Evolutionary conservation across 1,284 basidiomycete species (phyloP), one percentile per base, ranked within the genome.

Genomic region (Ceratobasidium sp.): DNA sequence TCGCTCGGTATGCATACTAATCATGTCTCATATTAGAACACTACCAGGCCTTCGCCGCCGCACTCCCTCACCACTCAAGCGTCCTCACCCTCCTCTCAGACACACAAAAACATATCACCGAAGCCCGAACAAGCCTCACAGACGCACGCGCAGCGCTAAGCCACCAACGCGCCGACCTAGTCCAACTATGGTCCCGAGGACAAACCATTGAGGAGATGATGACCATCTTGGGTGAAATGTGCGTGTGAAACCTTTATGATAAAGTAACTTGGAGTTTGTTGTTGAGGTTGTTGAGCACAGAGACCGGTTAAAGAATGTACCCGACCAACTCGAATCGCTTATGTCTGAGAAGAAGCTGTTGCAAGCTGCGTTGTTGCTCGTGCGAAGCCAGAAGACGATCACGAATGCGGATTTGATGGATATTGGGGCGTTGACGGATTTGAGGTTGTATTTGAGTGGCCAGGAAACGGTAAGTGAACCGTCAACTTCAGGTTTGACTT

Each of bases 271-370:
- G n/a, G n/a, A n/a, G n/a, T n/a, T 61, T 13, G 33, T 61, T 39
- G 15, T 12, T 56, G 67, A 64, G 78, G 67, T 77, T 78, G 79
- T 77, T 80, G 79, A 42, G 20, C 13, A 12, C 81, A 98, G 97
- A 77, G 97, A 99, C 83, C 90, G 94, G 82, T 87, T 99, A 53
- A 97, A 97, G 84, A 89, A 92, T 66, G 93, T 99, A 0, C 97
- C 98, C 0, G 98, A 99, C 83, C 89, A 93, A 26, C 88, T 99
- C 40, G 98, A 99, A 85, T 92, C 93, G 5, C 87, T 99, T n/a
- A 96, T 99, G 84, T 94, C 97, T 0, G 98, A 99, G 85, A 99
- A 99, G 84, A 91, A 94, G 7, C 91, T 99, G 70, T 86, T 99
- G 51, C 93, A 97, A 81, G 97, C 97, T 0, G 92, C 97, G 1